Evolutionary conservation across 352 stramenopile species (phyloP), one percentile per base, ranked within the genome.

Genomic region (Halophytophthora polymorphica): DNA sequence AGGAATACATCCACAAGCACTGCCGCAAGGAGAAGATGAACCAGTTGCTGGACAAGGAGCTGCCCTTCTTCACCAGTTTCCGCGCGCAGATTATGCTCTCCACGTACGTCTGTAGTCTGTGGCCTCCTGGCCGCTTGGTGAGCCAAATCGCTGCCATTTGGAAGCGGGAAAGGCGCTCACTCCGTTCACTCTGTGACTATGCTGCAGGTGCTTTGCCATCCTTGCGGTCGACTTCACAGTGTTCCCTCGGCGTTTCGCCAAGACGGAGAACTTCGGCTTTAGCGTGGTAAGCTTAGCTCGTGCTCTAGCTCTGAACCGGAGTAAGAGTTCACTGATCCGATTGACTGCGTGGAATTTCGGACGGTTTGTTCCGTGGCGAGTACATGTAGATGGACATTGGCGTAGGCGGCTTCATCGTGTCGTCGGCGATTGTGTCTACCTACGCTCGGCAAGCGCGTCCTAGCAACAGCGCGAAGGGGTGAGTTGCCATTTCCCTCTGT

Each of bases 151-250:
- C n/a, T n/a, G n/a, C n/a, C n/a, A n/a, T n/a, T n/a, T n/a, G n/a
- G n/a, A n/a, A n/a, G n/a, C n/a, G n/a, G n/a, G n/a, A n/a, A n/a
- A n/a, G n/a, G n/a, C n/a, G n/a, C n/a, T n/a, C n/a, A n/a, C n/a
- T n/a, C n/a, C n/a, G n/a, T n/a, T n/a, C n/a, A n/a, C n/a, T n/a
- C n/a, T n/a, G n/a, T n/a, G 7, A 15, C 28, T 31, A 31, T 2
- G 6, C 12, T 48, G 12, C 25, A 94, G 82, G 6, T 90, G 78
- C 29, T 88, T 94, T 29, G 83, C 86, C 33, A 99, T 99, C 50
- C 69, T 99, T n/a, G 96, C 96, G 2, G 95, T 99, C 3, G 97
- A 99, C 53, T 99, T 99, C 70, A 83, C 77, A 8, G 51, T 98
- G 6, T 99, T 99, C 61, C 97, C 97, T 48, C 80, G 97, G 28